A percentile compares a stretch with the other conserved stretches of the same genome.
phyloP scores from a whole-genome alignment of 441 rosid species.

The Mallotus repandus region DNA sequence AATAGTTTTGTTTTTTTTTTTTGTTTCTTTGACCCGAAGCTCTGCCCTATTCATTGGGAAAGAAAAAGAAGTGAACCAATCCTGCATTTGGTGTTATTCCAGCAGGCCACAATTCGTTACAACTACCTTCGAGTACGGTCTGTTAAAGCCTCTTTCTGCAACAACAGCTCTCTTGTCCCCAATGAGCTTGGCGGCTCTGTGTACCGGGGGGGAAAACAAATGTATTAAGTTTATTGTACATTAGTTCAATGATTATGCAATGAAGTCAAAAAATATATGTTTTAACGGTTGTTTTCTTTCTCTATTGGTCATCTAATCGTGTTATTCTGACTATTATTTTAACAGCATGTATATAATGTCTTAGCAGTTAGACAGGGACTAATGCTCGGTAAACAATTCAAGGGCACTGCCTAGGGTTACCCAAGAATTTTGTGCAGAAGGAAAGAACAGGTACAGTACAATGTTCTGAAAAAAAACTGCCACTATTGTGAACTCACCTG shows the following conservation, averaged over 20 bases:
- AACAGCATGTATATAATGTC: too few species aligned
- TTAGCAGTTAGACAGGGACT: too few species aligned
- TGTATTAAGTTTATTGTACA: background rate
- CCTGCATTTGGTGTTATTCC: slow-evolving; percentile 26
- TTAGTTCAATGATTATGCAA: background rate
- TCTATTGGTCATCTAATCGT: too few species aligned
- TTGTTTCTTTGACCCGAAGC: too few species aligned
- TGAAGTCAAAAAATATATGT: background rate
- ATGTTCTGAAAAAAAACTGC: background rate
- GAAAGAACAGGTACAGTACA: background rate
- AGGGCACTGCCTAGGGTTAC: background rate
- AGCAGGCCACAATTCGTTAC: slow-evolving; percentile 73
- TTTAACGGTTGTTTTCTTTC: too few species aligned
- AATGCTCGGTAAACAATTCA: too few species aligned
- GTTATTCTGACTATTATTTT: too few species aligned
- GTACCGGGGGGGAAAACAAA: slow-evolving; percentile 12
- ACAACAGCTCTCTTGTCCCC: slow-evolving; percentile 92
- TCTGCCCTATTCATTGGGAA: slow-evolving; percentile 10
- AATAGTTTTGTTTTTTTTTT: background rate
- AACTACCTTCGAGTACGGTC: slow-evolving; percentile 75
- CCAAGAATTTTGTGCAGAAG: background rate
- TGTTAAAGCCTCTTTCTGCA: slow-evolving; percentile 86
- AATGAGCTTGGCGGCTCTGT: slow-evolving; percentile 78
- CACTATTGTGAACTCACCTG: slow-evolving; percentile 42
- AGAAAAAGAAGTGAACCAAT: slow-evolving; percentile 2